Conservation (phyloP, 139 green algal genomes). For the Limnomonas spitsbergensis region DNA sequence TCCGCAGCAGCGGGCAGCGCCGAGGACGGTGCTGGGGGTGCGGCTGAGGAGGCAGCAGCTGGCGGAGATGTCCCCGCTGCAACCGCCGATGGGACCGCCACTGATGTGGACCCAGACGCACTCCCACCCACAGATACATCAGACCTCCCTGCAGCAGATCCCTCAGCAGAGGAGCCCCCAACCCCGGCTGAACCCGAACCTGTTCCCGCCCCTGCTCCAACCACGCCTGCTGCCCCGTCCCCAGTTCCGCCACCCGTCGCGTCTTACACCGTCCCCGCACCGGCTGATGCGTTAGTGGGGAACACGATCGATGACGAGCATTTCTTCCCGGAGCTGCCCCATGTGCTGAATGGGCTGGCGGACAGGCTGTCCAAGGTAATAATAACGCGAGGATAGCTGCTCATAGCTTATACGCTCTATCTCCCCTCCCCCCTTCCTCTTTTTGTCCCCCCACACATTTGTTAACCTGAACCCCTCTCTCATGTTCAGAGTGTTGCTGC, state of each 20-base stretch:
- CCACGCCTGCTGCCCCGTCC: neutral
- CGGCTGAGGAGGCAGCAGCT: neutral
- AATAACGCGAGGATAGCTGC: too few species aligned
- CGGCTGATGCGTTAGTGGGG: neutral
- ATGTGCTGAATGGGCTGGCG: slow-evolving; percentile 28
- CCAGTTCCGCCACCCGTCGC: neutral
- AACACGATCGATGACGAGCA: slow-evolving; percentile 62
- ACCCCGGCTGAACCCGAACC: neutral
- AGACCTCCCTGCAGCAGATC: too few species aligned
- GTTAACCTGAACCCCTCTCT: too few species aligned
- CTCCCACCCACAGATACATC: too few species aligned
- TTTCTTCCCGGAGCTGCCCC: slow-evolving; percentile 63
- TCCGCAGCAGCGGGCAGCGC: too few species aligned
- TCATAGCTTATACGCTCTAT: too few species aligned
- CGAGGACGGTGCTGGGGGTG: neutral
- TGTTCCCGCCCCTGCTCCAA: neutral
- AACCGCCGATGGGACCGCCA: neutral
- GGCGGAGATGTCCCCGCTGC: neutral
- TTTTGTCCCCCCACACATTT: too few species aligned
- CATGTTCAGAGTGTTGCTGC: too few species aligned
- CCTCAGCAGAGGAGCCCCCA: neutral
- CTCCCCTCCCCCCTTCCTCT: too few species aligned
- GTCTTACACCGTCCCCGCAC: neutral
- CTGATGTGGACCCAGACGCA: neutral
- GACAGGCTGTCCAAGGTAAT: slow-evolving; percentile 22